Conservation (phyloP, 78 protist species). For the Protostelium mycophagum region DNA sequence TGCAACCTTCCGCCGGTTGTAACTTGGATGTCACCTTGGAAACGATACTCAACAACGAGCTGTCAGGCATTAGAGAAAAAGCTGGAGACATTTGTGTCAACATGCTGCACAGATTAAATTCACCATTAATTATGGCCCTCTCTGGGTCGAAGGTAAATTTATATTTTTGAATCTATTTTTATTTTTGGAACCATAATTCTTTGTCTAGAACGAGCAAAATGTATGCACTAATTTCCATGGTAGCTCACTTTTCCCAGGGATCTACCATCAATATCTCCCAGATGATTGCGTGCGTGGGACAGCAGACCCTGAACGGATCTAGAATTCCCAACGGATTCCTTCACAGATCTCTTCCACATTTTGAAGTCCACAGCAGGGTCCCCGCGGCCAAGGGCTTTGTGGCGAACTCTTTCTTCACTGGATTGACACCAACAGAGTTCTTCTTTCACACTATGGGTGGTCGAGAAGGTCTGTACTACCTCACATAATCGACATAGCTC, state of each 20-base stretch:
- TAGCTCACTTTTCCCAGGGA: no score
- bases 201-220: neutral
- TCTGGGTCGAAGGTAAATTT: constrained; percentile 95
- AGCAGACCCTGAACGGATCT: constrained; percentile 93
- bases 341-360: constrained; percentile 97
- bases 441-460: constrained; percentile 99
- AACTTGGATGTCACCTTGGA: constrained; percentile 85
- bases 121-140: constrained; percentile 98
- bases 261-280: constrained; percentile 97
- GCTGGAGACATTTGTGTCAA: constrained; percentile 87
- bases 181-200: constrained; percentile 26
- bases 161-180: no score
- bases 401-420: constrained; percentile 93
- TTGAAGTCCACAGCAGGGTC: constrained; percentile 35
- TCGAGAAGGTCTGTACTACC: constrained; percentile 82
- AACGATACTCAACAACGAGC: constrained; percentile 69
- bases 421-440: constrained; percentile 95
- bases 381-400: constrained; percentile 98
- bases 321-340: constrained; percentile 97
- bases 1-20: constrained; percentile 84
- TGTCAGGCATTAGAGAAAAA: constrained; percentile 89
- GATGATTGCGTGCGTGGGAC: constrained; percentile 98
- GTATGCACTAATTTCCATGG: neutral
- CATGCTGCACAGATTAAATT: constrained; percentile 76
- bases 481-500: neutral